Evolutionary conservation across 1,284 basidiomycete genomes (phyloP).

Genomic region (Tylopilus sp.): DNA sequence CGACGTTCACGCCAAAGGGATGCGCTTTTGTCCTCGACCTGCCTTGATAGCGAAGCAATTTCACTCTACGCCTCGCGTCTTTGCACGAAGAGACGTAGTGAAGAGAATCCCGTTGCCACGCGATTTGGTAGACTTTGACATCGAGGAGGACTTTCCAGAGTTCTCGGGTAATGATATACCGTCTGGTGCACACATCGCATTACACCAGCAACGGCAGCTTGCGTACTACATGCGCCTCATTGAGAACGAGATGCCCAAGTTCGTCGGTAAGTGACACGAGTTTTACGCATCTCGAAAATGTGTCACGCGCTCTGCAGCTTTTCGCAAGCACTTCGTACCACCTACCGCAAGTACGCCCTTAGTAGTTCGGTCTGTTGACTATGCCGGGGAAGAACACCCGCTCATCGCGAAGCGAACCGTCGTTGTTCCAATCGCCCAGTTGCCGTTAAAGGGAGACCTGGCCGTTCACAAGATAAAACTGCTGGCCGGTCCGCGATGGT

Average conservation of each 20-base stretch:
- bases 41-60: constrained; percentile 15
- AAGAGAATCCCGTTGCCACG: constrained; percentile 26
- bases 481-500: constrained; percentile 81
- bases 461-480: constrained; percentile 79
- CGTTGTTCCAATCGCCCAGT: constrained; percentile 65
- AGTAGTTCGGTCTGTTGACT: constrained; percentile 71
- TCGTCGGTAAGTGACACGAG: constrained; percentile 60
- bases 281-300: constrained; percentile 5
- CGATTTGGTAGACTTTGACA: constrained; percentile 32
- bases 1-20: constrained; percentile 2
- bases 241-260: constrained; percentile 77
- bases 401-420: constrained; percentile 66
- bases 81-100: constrained; percentile 27
- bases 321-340: constrained; percentile 70
- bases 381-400: constrained; percentile 72
- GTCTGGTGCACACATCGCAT: constrained; percentile 61
- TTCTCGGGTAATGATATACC: constrained; percentile 61
- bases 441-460: constrained; percentile 58
- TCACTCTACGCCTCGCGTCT: constrained; percentile 17
- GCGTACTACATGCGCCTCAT: constrained; percentile 77
- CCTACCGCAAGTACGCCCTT: constrained; percentile 58
- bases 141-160: constrained; percentile 31
- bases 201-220: constrained; percentile 66
- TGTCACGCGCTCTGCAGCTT: constrained; percentile 46
- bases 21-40: constrained; percentile 20